phyloP scores from a whole-genome alignment of 345 rosid species.

The Murraya paniculata region DNA sequence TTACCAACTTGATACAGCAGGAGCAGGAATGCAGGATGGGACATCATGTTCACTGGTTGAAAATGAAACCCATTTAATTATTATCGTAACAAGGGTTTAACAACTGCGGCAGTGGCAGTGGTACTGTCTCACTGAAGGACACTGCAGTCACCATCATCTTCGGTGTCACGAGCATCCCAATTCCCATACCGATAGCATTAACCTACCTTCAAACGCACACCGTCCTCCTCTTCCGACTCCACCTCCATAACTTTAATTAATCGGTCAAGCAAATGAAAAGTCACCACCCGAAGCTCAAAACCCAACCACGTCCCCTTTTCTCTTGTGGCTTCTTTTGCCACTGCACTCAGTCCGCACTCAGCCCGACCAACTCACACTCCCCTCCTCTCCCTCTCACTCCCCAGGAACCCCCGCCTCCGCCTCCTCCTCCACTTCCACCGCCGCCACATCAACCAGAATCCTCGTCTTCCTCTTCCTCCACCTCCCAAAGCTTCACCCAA shows the following conservation, averaged over 20 bases:
- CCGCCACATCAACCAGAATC: constrained; percentile 39
- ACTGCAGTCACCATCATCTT: neutral
- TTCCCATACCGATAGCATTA: too few relatives aligned
- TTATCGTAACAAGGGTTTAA: neutral
- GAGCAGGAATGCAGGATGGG: neutral
- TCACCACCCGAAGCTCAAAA: constrained; percentile 54
- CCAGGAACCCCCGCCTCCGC: constrained; percentile 9
- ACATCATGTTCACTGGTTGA: constrained; percentile 4
- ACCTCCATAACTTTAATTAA: too few relatives aligned
- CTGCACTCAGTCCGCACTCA: constrained; percentile 57
- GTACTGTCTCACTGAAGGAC: neutral
- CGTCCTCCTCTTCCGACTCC: neutral
- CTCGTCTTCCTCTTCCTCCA: constrained; percentile 70
- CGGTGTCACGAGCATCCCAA: constrained; percentile 3
- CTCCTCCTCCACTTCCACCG: constrained; percentile 22
- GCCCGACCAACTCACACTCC: constrained; percentile 48
- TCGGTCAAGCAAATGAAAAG: too few relatives aligned
- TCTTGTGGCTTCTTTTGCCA: constrained; percentile 85
- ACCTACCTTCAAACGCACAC: too few relatives aligned
- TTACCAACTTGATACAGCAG: too few relatives aligned
- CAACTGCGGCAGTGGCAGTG: neutral
- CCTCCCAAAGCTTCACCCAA: constrained; percentile 89
- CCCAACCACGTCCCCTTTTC: constrained; percentile 67
- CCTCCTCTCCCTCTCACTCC: constrained; percentile 42
- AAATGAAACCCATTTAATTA: neutral